Percentiles rank a stretch among this genome's conserved stretches.
These are phyloP conservation scores for Talaromyces funiculosus DNA, from an alignment of 2,329 filamentous ascomycete species.

Conservation along the genomic window DNA sequence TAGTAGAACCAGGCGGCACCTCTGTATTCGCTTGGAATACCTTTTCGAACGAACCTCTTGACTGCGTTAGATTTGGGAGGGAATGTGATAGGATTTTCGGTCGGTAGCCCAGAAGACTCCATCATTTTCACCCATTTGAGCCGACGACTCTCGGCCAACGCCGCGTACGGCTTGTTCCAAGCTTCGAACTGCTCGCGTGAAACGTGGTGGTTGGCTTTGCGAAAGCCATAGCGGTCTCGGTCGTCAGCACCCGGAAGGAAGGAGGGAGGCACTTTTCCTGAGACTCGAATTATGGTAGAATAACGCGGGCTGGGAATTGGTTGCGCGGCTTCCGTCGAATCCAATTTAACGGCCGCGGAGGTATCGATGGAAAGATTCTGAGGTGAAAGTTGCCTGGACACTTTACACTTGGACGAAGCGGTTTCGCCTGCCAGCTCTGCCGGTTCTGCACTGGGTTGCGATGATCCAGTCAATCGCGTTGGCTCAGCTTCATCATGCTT, in stretches of 20 bases:
- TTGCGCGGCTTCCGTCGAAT: slow-evolving; percentile 10
- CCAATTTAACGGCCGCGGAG: neutral
- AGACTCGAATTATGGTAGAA: slow-evolving; percentile 26
- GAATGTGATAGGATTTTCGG: slow-evolving; percentile 67
- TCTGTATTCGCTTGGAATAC: slow-evolving; percentile 87
- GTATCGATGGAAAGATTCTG: slow-evolving; percentile 10
- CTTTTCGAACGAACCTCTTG: slow-evolving; percentile 86
- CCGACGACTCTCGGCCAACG: slow-evolving; percentile 66
- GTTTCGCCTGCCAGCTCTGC: neutral
- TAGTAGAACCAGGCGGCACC: slow-evolving; percentile 98
- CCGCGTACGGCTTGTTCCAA: slow-evolving; percentile 71
- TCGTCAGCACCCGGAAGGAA: slow-evolving; percentile 28
- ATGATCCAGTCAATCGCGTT: slow-evolving; percentile 10
- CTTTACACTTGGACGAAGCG: slow-evolving; percentile 13
- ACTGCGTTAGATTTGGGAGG: slow-evolving; percentile 75
- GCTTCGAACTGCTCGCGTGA: slow-evolving; percentile 70
- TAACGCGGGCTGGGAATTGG: slow-evolving; percentile 20
- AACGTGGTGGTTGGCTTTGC: slow-evolving; percentile 77
- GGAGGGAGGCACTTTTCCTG: slow-evolving; percentile 35
- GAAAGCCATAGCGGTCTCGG: slow-evolving; percentile 86
- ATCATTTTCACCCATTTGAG: slow-evolving; percentile 79
- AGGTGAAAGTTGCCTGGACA: slow-evolving; percentile 6
- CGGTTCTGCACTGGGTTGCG: neutral
- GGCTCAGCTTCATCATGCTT: neutral
- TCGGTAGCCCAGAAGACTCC: slow-evolving; percentile 68